Evolutionary conservation across 305 asterid genomes (phyloP).

Genomic region (Solanum aculeatissimum): DNA sequence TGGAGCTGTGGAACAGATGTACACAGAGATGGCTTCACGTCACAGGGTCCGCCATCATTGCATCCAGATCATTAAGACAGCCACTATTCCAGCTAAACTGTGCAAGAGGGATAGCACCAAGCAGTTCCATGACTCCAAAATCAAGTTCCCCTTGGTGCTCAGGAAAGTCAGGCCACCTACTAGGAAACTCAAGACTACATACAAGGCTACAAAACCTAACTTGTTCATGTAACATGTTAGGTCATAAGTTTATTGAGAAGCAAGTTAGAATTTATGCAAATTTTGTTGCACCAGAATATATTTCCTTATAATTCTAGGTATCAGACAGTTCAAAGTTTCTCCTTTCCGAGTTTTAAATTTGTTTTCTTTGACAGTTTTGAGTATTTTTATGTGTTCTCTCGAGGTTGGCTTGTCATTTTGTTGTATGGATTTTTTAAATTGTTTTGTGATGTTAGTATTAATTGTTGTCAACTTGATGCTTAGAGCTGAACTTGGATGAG

Average conservation of each 20-base stretch:
- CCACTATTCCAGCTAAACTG: constrained; percentile 70
- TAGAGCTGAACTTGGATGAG: not conserved
- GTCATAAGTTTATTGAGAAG: not conserved
- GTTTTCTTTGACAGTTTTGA: not conserved
- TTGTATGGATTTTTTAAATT: not conserved
- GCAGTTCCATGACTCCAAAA: constrained; percentile 70
- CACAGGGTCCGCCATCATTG: constrained; percentile 76
- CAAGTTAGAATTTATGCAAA: not conserved
- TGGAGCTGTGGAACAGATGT: constrained; percentile 76
- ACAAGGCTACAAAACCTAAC: constrained; percentile 84
- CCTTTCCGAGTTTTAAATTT: not conserved
- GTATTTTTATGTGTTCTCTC: not conserved
- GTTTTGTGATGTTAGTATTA: not conserved
- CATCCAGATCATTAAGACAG: constrained; percentile 75
- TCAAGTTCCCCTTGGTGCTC: constrained; percentile 58
- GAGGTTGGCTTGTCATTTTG: not conserved
- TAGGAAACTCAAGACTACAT: constrained; percentile 82
- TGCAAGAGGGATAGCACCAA: constrained; percentile 79
- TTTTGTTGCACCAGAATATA: not conserved
- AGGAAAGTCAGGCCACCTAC: constrained; percentile 79
- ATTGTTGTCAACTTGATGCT: not conserved
- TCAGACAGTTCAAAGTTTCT: not conserved
- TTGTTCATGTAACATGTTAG: constrained; percentile 39
- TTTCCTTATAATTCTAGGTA: not conserved
- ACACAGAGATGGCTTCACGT: constrained; percentile 84